Evolutionary conservation across 2,329 filamentous ascomycete species (phyloP), one percentile per base, ranked within the genome.

Genomic region (Paradendryphiella salina): DNA sequence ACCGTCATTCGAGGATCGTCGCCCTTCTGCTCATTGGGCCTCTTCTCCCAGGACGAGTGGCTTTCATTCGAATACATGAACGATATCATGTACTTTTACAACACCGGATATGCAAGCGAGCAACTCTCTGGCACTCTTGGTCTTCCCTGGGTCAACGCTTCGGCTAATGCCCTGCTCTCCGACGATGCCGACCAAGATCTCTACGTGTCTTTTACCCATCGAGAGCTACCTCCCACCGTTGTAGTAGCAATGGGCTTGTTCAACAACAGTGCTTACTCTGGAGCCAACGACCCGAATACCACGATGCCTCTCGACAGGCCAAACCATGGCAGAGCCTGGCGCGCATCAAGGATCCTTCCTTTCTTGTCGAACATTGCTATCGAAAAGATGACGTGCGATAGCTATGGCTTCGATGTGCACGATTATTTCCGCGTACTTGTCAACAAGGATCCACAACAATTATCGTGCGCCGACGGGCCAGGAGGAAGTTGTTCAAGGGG

Each of bases 141-240:
- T 1, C 79, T 83, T 45, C 85, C 85, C 0, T 89, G 86, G 86
- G 64, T 88, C 5, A 86, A 86, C 56, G 81, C 84, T 0, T 85
- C 84, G 0, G 76, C 82, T 0, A 62, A 73, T 8, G 72, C 83
- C 5, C 65, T 79, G 0, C 72, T 85, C 8, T 63, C 82, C 29
- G 71, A 69, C 47, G 61, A 64, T 3, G 67, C 71, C 4, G 68
- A 70, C n/a, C 79, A 88, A 62, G 83, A 87, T 48, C 75, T 88
- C 6, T 86, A 85, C 63, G 77, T 88, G 33, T 85, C 82, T 44
- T 88, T 88, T 73, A 88, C 85, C 0, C 85, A 88, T 66, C 82
- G 85, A 15, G 85, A 88, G 66, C 73, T 88, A 2, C 85, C 85
- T 1, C 85, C 86, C 1, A 85, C 83, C 51, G 83, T 87, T 1